Percentiles rank a stretch among this genome's conserved stretches.
phyloP scores from a whole-genome alignment of 768 basidiomycete species.

The Auricularia sp. region DNA sequence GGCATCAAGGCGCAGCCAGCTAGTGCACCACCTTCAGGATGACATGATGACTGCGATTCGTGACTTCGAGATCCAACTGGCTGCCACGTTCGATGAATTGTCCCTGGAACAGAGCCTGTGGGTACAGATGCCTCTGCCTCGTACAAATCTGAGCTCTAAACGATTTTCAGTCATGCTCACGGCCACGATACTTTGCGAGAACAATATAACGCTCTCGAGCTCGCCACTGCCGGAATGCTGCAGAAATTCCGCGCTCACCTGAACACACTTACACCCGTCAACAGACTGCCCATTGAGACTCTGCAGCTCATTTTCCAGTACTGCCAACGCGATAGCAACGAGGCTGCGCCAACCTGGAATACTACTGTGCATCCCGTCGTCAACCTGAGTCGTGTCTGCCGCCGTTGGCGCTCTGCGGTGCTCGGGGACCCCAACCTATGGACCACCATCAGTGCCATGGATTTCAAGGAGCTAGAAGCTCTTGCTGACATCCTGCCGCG shows the following conservation, averaged over 20 bases:
- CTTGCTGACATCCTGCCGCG: background rate
- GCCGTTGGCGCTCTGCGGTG: background rate
- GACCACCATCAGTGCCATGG: background rate
- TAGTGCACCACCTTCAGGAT: no score
- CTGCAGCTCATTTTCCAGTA: background rate
- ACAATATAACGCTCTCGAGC: background rate
- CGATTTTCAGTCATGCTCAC: background rate
- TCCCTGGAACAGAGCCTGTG: background rate
- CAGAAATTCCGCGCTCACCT: background rate
- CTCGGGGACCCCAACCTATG: background rate
- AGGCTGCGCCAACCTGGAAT: background rate
- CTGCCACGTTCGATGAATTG: background rate
- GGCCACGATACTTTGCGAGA: background rate
- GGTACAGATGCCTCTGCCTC: background rate
- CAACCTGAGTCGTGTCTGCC: background rate
- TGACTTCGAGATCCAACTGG: background rate
- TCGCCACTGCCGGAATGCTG: background rate
- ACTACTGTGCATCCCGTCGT: background rate
- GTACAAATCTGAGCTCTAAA: background rate
- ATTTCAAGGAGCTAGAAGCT: background rate
- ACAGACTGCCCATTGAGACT: background rate
- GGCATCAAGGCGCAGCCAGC: no score
- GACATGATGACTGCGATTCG: background rate
- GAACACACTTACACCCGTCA: background rate
- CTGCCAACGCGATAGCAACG: background rate